These are phyloP conservation scores for Yarrowia osloensis DNA, from an alignment of 805 yeast species.

Conservation along the genomic window DNA sequence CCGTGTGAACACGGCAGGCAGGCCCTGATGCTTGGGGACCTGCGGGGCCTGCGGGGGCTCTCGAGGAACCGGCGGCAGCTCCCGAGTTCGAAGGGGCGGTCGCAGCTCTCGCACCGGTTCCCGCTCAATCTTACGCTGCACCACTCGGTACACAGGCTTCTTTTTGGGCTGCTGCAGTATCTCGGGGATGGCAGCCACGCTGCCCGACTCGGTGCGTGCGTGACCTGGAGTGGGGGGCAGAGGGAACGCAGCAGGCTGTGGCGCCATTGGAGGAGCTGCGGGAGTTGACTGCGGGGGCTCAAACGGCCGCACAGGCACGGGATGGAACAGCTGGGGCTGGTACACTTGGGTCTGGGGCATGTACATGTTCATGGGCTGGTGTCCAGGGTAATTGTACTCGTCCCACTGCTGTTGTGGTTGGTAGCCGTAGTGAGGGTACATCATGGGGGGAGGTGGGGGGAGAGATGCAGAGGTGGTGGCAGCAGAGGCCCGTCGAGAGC, in stretches of 20 bases:
- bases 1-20: slow-evolving; percentile 23
- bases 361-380: slow-evolving; percentile 25
- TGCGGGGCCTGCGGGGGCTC: neutral
- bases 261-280: neutral
- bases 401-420: neutral
- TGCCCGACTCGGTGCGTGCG: slow-evolving; percentile 15
- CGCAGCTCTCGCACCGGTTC: neutral
- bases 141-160: neutral
- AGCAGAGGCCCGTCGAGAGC: slow-evolving; percentile 4
- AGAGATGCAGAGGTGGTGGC: slow-evolving; percentile 1
- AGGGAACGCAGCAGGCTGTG: neutral
- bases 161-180: slow-evolving; percentile 15
- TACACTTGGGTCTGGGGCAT: slow-evolving; percentile 4
- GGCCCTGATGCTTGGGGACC: slow-evolving; percentile 1
- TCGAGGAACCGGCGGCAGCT: slow-evolving; percentile 5
- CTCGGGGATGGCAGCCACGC: slow-evolving; percentile 11
- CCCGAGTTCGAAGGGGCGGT: neutral
- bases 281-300: slow-evolving; percentile 4
- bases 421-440: slow-evolving; percentile 19
- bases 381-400: slow-evolving; percentile 5
- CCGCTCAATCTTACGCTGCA: neutral
- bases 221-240: slow-evolving; percentile 17
- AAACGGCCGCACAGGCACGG: slow-evolving; percentile 24
- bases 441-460: slow-evolving; percentile 11
- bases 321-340: slow-evolving; percentile 24